Evolutionary conservation across 176 grass and related monocot species (phyloP).

Genomic region (Canna indica): DNA sequence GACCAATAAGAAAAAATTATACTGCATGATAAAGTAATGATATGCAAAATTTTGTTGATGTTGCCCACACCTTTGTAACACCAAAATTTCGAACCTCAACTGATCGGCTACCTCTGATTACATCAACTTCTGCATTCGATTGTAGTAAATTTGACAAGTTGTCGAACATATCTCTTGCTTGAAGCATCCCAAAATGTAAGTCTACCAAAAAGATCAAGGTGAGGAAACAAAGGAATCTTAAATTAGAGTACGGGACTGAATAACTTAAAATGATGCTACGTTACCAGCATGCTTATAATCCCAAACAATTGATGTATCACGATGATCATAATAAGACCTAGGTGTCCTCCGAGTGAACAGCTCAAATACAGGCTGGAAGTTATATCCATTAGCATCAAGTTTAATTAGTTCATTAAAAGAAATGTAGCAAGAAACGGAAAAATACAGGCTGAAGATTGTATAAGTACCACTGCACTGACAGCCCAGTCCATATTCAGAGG

Average conservation of each 20-base stretch:
- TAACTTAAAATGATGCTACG: too few relatives aligned
- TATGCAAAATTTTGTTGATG: too few relatives aligned
- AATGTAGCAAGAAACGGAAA: too few relatives aligned
- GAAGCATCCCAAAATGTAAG: slow-evolving; percentile 91
- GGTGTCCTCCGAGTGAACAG: slow-evolving; percentile 97
- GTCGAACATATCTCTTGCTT: slow-evolving; percentile 99
- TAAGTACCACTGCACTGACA: slow-evolving; percentile 77
- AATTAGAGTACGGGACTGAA: too few relatives aligned
- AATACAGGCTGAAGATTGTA: background rate
- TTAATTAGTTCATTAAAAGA: slow-evolving; percentile 3
- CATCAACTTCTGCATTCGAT: slow-evolving; percentile 97
- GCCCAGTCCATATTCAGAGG: slow-evolving; percentile 99
- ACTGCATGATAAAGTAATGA: too few relatives aligned
- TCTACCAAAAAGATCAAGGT: slow-evolving; percentile 29
- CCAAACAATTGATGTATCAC: slow-evolving; percentile 98
- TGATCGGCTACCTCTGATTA: slow-evolving; percentile 93
- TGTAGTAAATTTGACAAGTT: slow-evolving; percentile 97
- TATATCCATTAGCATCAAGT: slow-evolving; percentile 21
- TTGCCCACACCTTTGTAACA: slow-evolving; percentile 99
- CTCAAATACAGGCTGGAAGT: slow-evolving; percentile 87
- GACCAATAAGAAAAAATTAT: too few relatives aligned
- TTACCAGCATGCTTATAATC: slow-evolving; percentile 95
- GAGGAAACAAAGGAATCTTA: too few relatives aligned
- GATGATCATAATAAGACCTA: slow-evolving; percentile 93
- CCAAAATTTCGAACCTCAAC: slow-evolving; percentile 96